Percentiles rank a stretch among this genome's conserved stretches.
Conservation (phyloP, 108 stramenopile genomes). For the Hondaea fermentalgiana region DNA sequence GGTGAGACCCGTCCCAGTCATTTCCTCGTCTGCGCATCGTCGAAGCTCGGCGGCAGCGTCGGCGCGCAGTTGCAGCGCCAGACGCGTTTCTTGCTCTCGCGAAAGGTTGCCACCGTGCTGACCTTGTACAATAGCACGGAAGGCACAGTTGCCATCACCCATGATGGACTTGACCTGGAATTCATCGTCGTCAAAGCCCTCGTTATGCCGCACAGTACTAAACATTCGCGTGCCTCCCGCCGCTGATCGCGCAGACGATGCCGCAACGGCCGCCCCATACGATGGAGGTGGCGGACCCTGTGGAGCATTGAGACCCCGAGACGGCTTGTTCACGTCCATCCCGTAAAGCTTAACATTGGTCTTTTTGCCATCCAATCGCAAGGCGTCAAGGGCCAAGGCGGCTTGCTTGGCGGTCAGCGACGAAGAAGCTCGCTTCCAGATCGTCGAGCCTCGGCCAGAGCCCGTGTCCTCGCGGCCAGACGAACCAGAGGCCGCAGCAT, state of each 20-base stretch:
- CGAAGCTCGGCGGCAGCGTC: not conserved
- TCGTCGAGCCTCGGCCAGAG: not conserved
- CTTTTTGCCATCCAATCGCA: not conserved
- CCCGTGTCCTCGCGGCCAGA: too few species aligned
- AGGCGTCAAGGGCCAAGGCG: not conserved
- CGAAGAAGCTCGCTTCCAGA: not conserved
- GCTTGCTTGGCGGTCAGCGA: not conserved
- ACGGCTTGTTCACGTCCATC: not conserved
- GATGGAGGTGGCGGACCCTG: not conserved
- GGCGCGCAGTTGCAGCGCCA: not conserved
- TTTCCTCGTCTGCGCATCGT: constrained; percentile 1
- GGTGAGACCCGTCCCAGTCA: constrained; percentile 6
- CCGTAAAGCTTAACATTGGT: constrained; percentile 2
- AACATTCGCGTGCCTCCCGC: not conserved
- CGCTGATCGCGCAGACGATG: not conserved
- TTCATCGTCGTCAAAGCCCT: not conserved
- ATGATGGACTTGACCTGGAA: not conserved
- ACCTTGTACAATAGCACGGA: not conserved
- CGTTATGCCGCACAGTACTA: not conserved
- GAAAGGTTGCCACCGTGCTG: not conserved
- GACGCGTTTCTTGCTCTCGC: not conserved
- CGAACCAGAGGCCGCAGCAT: not conserved
- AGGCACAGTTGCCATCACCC: constrained; percentile 9
- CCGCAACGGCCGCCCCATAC: not conserved
- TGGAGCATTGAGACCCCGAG: not conserved